Base-by-base conservation (phyloP, 306 rosid genomes). In the Castanospermum australe region DNA sequence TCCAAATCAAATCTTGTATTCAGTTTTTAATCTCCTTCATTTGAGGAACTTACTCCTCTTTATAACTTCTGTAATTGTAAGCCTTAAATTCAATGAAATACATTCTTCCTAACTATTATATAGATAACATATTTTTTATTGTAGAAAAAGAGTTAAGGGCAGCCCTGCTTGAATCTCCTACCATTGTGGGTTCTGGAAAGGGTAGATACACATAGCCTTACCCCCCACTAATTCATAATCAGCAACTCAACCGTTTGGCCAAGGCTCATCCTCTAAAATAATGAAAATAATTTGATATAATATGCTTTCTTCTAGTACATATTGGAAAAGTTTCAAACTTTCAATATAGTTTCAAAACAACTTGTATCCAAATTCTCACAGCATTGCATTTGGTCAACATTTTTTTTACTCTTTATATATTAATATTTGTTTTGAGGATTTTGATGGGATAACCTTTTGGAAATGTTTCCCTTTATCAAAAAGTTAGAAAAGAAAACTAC, bases 391-490 rank as follows among this genome's bases (percentile, higher is more conserved):
- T 25, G 60, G 59, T 33, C 4, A 56, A 14, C 69, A 28, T 56
- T 54, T 32, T 35, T 13, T 45, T 77, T 36, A n/a, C 13, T 0
- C 45, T 56, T 77, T 7, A 44, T 18, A 72, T 56, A 35, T 21
- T 67, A 8, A 55, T 44, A n/a, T 42, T 42, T 44, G 69, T 69
- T 57, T 9, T 33, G 13, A 66, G 12, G 25, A 39, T 77, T 75
- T 48, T 50, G 12, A 41, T 28, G 8, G 13, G 47, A 25, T 52
- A 48, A 61, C 14, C 67, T 39, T 32, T 50, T 39, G 38, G 62
- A 21, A 17, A 65, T 13, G 24, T 20, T 83, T 73, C 45, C 39
- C 82, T 38, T 55, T 38, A 60, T 48, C 76, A 48, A 12, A 64
- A 66, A 30, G 13, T 54, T 33, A 78, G 45, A 67, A 41, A 76